Percentiles rank a stretch among this genome's conserved stretches.
Evolutionary conservation across 202 grass and related monocot genomes (phyloP).

Genomic region (Schoenoplectus tabernaemontani): DNA sequence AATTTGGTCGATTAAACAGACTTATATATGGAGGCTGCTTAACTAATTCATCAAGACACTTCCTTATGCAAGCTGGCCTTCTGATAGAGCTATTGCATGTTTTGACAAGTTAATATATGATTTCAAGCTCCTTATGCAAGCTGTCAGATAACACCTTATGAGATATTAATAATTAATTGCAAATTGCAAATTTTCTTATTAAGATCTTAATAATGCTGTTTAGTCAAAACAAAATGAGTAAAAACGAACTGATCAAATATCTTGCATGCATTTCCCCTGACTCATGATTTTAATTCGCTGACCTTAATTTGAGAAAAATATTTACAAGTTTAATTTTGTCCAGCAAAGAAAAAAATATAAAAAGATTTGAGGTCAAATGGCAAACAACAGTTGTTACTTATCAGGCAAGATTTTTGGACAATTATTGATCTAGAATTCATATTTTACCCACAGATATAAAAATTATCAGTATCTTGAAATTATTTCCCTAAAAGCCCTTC

Average conservation of each 20-base stretch:
- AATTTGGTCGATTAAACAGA: not conserved
- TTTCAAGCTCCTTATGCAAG: no score
- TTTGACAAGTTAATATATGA: not conserved
- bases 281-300: not conserved
- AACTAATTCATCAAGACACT: not conserved
- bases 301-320: not conserved
- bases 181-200: not conserved
- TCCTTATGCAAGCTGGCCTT: not conserved
- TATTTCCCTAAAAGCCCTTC: not conserved
- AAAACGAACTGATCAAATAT: not conserved
- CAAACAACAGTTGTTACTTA: not conserved
- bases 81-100: no score
- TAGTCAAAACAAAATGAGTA: not conserved
- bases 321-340: not conserved
- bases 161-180: not conserved
- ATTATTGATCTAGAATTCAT: not conserved
- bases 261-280: not conserved
- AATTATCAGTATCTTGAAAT: not conserved
- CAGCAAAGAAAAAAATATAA: not conserved
- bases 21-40: not conserved
- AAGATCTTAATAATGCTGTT: not conserved
- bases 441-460: not conserved
- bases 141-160: not conserved
- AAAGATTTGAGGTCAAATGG: not conserved
- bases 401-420: not conserved